These are phyloP conservation scores for Syncephalastrum monosporum DNA, from an alignment of 371 early-diverging fungal species.

Conservation along the genomic window DNA sequence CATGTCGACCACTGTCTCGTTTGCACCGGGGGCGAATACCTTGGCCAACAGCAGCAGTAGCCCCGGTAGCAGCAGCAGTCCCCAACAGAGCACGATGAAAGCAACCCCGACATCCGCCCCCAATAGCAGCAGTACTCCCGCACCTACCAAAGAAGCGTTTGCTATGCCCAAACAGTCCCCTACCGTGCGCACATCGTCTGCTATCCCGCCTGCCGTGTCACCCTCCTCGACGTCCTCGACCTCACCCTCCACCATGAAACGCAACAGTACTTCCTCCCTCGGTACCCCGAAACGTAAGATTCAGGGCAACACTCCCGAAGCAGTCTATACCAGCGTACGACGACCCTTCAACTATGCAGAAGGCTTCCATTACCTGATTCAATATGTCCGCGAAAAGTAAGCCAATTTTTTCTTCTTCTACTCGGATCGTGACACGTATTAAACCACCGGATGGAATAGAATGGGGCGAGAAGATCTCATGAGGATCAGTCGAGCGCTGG, in stretches of 20 bases:
- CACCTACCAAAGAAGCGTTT: too few species aligned
- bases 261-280: slow-evolving; percentile 8
- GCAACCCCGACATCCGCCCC: too few species aligned
- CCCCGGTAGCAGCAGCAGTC: too few species aligned
- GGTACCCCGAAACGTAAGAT: slow-evolving; percentile 8
- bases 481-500: slow-evolving; percentile 84
- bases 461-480: slow-evolving; percentile 84
- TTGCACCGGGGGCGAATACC: slow-evolving; percentile 16
- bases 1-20: slow-evolving; percentile 12
- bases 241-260: slow-evolving; percentile 5
- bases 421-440: too few species aligned
- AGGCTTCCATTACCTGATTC: slow-evolving; percentile 85
- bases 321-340: slow-evolving; percentile 73
- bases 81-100: too few species aligned
- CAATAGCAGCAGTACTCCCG: too few species aligned
- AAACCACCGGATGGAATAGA: slow-evolving; percentile 31
- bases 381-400: slow-evolving; percentile 76
- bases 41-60: slow-evolving; percentile 7
- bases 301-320: slow-evolving; percentile 52
- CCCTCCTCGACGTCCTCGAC: too few species aligned
- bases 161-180: too few species aligned
- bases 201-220: too few species aligned
- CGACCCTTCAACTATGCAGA: slow-evolving; percentile 84
- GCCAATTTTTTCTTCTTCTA: not conserved
- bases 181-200: too few species aligned